A percentile compares a stretch with the other conserved stretches of the same genome.
Evolutionary conservation across 2,329 filamentous ascomycete species (phyloP).

Genomic region (Verticillium longisporum): DNA sequence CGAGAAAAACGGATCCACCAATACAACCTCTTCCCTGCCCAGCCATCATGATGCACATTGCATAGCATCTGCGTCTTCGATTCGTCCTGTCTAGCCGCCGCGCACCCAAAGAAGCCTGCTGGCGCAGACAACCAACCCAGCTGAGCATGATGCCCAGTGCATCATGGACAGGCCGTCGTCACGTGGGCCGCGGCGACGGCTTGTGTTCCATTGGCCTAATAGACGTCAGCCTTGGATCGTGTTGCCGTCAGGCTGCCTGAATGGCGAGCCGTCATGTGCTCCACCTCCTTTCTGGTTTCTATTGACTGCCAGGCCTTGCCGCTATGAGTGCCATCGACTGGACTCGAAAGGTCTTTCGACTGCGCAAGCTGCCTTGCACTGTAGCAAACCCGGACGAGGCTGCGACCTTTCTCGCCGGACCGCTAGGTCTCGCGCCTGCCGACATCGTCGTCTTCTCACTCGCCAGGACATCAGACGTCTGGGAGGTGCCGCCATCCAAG

Average conservation of each 20-base stretch:
- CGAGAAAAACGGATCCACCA: too few species aligned
- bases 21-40: too few species aligned
- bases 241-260: not conserved
- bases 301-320: not conserved
- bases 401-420: not conserved
- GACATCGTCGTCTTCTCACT: not conserved
- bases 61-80: too few species aligned
- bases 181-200: not conserved
- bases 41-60: too few species aligned
- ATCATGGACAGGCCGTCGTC: not conserved
- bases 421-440: not conserved
- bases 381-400: not conserved
- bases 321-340: not conserved
- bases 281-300: not conserved
- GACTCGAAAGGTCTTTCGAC: not conserved
- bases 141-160: not conserved
- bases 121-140: too few species aligned
- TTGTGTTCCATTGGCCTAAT: not conserved
- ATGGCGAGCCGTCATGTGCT: not conserved
- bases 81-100: too few species aligned
- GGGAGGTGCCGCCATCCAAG: not conserved
- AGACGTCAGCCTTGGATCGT: not conserved
- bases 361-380: not conserved
- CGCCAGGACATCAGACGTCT: not conserved
- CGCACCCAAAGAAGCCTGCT: too few species aligned